Base-by-base conservation (phyloP, 2,329 filamentous ascomycete species). In the Paramyrothecium sp. region DNA sequence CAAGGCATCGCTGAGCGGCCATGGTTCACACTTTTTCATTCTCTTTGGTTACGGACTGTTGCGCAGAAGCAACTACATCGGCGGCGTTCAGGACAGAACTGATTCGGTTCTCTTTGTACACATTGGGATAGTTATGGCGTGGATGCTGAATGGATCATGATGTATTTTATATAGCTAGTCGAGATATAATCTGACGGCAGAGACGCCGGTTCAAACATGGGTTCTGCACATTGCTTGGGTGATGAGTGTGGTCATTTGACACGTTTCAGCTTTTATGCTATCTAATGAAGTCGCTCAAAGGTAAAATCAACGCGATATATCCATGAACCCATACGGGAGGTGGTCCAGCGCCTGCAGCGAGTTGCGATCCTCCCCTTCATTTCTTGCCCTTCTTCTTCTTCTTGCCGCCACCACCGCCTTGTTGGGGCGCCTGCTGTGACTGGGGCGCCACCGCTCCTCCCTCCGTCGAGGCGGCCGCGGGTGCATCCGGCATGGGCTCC, bases 381-480 rank as follows among this genome's bases (percentile, higher is more conserved):
- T 86, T 84, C 80, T 88, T 89, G 50, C 86, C 86, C 75, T 88
- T 89, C 75, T 87, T 89, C 76, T 89, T 89, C 77, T 89, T 90
- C 73, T 86, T 87, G 38, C 78, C 75, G 13, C 77, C 78, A 48
- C 71, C 73, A 55, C 70, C 72, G 59, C 66, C 67, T 47, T 64
- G 60, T 56, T 61, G 62, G 38, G 65, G 65, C 60, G 63, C 62
- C 56, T 53, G 63, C 63, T 58, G 70, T 66, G 56, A 57, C 51
- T 58, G 58, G 55, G 52, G 63, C 47, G 67, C 64, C 44, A 60
- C 67, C 55, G 58, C 65, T 49, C 70, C 71, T 5, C 67, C 70
- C 46, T 72, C 69, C 54, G 73, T 74, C 54, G 26, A 30, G 26
- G 26, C 26, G 8, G 58, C 66, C 47, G 64, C 67, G 11, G 68